Evolutionary conservation across 345 rosid genomes (phyloP), one percentile per base, ranked within the genome.

Genomic region (Populus deltoides): DNA sequence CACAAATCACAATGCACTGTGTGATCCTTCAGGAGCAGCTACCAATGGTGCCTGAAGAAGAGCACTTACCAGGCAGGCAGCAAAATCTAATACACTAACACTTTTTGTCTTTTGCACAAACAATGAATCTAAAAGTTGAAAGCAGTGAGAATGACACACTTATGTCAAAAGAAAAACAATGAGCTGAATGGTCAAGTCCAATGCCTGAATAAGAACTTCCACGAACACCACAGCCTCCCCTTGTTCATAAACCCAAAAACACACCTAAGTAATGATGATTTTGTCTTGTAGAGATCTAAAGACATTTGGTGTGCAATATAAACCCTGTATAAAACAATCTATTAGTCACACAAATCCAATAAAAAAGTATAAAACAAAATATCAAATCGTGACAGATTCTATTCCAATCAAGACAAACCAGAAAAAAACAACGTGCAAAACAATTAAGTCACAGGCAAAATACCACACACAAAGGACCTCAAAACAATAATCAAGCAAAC

Each of bases 191-290:
- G 88, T 86, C 93, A 93, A 82, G 92, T 90, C 97, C 94, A 91
- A 72, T 91, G 92, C 16, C 89, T 85, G 75, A 92, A 91, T 38
- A 85, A 70, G 72, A 77, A 79, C 81, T 83, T 90, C 75, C 87
- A 81, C 24, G 90, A 80, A 68, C 87, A 90, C 89, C 98, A 89
- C 79, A 85, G 85, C 83, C 89, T 90, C 85, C 95, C 90, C 67
- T 87, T 79, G 91, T 84, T 90, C 94, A 91, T 86, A 84, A 89
- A 89, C 92, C 88, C 86, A 76, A 88, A 89, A 71, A 76, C 86
- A 69, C 81, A 87, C 85, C 86, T 82, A 79, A 85, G 82, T 86
- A 87, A 80, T 9, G 89, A 80, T 20, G 80, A 18, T 43, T 70
- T 53, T 77, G 41, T 79, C 82, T 73, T 72, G 87, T 82, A 55